Conservation (phyloP, 441 rosid genomes). For the Populus hybrid region DNA sequence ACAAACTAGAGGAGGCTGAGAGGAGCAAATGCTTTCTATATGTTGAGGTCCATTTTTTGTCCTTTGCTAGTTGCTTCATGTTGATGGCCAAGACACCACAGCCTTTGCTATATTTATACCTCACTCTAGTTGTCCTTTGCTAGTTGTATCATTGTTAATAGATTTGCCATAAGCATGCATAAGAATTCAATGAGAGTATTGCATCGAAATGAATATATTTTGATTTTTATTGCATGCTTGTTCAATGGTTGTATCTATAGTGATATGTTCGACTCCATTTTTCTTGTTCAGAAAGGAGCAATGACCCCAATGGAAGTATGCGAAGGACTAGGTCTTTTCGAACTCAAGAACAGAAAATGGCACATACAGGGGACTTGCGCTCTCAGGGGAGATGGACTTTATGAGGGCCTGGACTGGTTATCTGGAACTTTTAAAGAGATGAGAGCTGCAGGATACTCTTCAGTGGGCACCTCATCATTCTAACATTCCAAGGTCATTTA, state of each 20-base stretch:
- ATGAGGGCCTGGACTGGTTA: conserved; percentile 97
- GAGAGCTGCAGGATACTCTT: conserved; percentile 89
- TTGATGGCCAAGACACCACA: neutral
- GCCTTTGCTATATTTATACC: neutral
- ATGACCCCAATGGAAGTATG: conserved; percentile 95
- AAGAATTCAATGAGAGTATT: neutral
- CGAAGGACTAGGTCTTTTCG: conserved; percentile 88
- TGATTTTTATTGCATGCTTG: neutral
- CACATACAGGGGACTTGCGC: conserved; percentile 99
- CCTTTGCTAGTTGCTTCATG: neutral
- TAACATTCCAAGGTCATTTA: conserved; percentile 39
- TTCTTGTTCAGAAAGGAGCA: conserved; percentile 71
- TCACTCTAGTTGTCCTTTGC: neutral
- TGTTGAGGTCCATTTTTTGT: neutral
- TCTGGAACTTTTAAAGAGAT: conserved; percentile 76
- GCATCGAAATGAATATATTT: neutral
- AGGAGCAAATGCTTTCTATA: neutral
- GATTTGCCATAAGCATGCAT: neutral
- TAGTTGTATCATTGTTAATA: neutral
- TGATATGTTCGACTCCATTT: neutral
- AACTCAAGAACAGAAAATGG: conserved; percentile 94
- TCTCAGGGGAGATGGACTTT: conserved; percentile 91
- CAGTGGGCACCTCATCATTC: conserved; percentile 70
- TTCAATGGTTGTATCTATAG: neutral
- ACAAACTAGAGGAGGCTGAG: neutral